These are phyloP conservation scores for Mucor lusitanicus DNA, from an alignment of 371 early-diverging fungal species.

Conservation along the genomic window DNA sequence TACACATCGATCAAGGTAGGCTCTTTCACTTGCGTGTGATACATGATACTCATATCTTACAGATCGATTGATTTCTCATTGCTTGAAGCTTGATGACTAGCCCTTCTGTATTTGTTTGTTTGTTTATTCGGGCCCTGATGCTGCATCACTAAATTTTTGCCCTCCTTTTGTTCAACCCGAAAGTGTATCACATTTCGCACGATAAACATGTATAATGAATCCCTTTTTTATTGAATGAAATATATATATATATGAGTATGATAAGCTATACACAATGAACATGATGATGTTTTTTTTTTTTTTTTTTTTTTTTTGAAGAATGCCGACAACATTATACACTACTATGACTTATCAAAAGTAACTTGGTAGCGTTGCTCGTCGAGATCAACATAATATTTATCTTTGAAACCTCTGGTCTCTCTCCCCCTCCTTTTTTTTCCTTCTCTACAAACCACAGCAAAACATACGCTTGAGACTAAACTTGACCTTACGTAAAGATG, in stretches of 20 bases:
- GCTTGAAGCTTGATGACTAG: neutral
- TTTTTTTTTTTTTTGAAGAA: too few species aligned
- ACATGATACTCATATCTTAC: neutral
- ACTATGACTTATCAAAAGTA: neutral
- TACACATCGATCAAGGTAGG: neutral
- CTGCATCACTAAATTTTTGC: neutral
- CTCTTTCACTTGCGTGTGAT: neutral
- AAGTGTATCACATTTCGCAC: neutral
- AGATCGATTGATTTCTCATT: neutral
- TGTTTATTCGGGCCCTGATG: neutral
- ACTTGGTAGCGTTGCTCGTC: neutral
- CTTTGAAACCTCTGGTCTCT: neutral
- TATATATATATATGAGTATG: neutral
- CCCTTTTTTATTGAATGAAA: neutral
- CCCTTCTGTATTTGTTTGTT: neutral
- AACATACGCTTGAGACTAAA: slow-evolving; percentile 4
- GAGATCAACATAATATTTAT: neutral
- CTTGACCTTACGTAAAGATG: neutral
- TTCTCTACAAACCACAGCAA: slow-evolving; percentile 1
- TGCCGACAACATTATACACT: neutral
- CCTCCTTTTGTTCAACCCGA: neutral
- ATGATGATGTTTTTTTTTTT: neutral
- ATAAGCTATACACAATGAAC: slow-evolving; percentile 1
- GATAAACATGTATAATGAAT: neutral
- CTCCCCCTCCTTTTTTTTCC: too few species aligned